Conservation (phyloP, 75 land plant species). For the Chamaecyparis obtusa region DNA sequence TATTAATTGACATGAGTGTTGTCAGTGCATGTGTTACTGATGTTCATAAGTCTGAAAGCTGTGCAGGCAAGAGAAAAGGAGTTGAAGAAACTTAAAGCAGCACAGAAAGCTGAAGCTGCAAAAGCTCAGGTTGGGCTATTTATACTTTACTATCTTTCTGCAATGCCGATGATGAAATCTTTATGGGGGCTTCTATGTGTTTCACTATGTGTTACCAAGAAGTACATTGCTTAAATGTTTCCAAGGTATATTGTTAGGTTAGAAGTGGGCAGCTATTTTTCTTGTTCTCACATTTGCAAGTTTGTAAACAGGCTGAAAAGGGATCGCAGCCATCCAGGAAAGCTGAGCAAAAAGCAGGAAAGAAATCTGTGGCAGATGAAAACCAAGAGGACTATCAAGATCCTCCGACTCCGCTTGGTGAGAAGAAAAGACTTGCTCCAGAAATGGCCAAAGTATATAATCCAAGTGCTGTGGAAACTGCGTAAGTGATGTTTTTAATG, state of each 20-base stretch:
- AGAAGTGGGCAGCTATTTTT: neutral
- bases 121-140: slow-evolving; percentile 38
- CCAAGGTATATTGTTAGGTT: neutral
- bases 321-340: slow-evolving; percentile 42
- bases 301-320: slow-evolving; percentile 43
- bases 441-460: slow-evolving; percentile 79
- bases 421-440: slow-evolving; percentile 71
- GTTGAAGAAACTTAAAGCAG: slow-evolving; percentile 74
- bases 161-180: neutral
- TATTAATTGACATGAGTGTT: neutral
- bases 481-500: slow-evolving; percentile 37
- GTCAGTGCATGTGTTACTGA: neutral
- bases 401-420: slow-evolving; percentile 70
- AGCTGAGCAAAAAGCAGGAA: slow-evolving; percentile 51
- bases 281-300: neutral
- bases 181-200: neutral
- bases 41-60: neutral
- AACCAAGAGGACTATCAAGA: slow-evolving; percentile 66
- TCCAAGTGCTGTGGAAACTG: slow-evolving; percentile 80
- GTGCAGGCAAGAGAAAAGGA: slow-evolving; percentile 79
- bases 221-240: neutral
- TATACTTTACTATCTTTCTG: neutral
- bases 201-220: neutral
- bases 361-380: slow-evolving; percentile 44
- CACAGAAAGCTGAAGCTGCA: slow-evolving; percentile 61